phyloP scores from a whole-genome alignment of 345 rosid species.

The Erysimum cheiranthoides region DNA sequence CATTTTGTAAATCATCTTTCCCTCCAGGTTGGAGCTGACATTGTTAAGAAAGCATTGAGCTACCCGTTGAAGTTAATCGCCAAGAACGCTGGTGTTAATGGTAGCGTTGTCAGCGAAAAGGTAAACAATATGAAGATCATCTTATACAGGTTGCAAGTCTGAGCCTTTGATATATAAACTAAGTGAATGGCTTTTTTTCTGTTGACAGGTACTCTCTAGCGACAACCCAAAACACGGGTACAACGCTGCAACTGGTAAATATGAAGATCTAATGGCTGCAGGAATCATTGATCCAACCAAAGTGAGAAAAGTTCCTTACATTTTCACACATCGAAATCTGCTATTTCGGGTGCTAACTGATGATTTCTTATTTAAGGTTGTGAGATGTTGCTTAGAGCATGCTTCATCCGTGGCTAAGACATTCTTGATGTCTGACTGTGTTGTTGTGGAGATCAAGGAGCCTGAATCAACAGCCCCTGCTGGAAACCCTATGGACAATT shows the following conservation, averaged over 20 bases:
- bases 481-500: slow-evolving; percentile 88
- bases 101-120: slow-evolving; percentile 91
- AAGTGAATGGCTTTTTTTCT: not conserved
- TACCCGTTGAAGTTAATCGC: slow-evolving; percentile 89
- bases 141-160: slow-evolving; percentile 3
- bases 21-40: slow-evolving; percentile 84
- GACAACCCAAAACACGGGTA: slow-evolving; percentile 72
- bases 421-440: slow-evolving; percentile 96
- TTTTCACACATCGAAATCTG: not conserved
- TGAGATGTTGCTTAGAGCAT: slow-evolving; percentile 96
- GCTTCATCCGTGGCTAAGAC: slow-evolving; percentile 92
- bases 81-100: slow-evolving; percentile 91
- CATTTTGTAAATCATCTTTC: not conserved
- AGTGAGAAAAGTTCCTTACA: slow-evolving; percentile 47
- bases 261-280: slow-evolving; percentile 90
- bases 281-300: slow-evolving; percentile 94
- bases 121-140: slow-evolving; percentile 30
- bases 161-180: slow-evolving; percentile 15
- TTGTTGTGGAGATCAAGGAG: slow-evolving; percentile 95
- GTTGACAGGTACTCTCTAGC: slow-evolving; percentile 64
- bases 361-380: slow-evolving; percentile 59
- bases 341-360: not conserved
- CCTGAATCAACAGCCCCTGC: slow-evolving; percentile 66
- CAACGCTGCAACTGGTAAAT: slow-evolving; percentile 89
- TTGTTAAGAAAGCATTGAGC: slow-evolving; percentile 81